These are phyloP conservation scores for Daedaleopsis sinensis DNA, from an alignment of 768 basidiomycete genomes.

Conservation along the genomic window DNA sequence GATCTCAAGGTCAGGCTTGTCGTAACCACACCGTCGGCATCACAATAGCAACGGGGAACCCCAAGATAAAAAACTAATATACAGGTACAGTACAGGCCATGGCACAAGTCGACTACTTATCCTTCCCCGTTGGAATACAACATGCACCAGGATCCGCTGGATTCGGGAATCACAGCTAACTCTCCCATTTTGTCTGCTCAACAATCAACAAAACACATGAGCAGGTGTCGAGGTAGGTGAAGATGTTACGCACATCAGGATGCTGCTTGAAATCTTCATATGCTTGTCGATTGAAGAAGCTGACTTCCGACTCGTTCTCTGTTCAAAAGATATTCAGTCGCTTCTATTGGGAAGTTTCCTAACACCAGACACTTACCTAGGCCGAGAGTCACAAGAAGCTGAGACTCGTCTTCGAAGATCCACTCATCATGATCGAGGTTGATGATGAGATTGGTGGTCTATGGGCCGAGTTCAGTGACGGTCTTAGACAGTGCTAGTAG, in stretches of 20 bases:
- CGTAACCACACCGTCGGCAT: no score
- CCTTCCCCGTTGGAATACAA: no score
- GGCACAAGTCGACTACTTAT: no score
- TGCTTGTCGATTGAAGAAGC: constrained; percentile 78
- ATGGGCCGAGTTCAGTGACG: background rate
- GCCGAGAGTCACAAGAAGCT: constrained; percentile 67
- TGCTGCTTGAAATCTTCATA: constrained; percentile 84
- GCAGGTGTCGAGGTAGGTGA: background rate
- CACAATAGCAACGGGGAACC: background rate
- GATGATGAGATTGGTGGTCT: constrained; percentile 98
- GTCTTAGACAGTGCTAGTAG: background rate
- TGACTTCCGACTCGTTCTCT: constrained; percentile 98
- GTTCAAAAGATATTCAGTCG: constrained; percentile 10
- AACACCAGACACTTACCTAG: constrained; percentile 61
- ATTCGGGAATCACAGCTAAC: no score
- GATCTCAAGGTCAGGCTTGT: no score
- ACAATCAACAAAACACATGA: background rate
- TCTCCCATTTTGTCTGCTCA: constrained; percentile 29
- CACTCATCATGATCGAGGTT: constrained; percentile 96
- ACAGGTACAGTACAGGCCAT: background rate
- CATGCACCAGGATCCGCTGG: no score
- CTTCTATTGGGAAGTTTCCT: background rate
- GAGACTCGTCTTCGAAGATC: constrained; percentile 74
- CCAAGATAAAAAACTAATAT: background rate
- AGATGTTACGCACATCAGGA: constrained; percentile 61